Base-by-base conservation (phyloP, 2,329 filamentous ascomycete genomes). In the Aspergillus sp. region DNA sequence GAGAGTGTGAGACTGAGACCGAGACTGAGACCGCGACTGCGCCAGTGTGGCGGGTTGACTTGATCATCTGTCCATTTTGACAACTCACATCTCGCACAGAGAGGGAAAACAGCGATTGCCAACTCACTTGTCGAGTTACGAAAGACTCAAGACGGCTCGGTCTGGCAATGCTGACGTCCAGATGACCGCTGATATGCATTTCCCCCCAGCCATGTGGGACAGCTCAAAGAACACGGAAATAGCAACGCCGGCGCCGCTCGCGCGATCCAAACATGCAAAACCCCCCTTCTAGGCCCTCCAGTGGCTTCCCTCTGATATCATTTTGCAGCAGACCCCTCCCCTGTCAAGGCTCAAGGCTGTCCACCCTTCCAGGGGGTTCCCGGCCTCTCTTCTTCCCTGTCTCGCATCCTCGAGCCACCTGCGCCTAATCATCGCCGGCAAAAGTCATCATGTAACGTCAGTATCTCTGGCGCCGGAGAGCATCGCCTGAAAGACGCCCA, bases 161-260 rank as follows among this genome's bases (percentile, higher is more conserved):
- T 50, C 22, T 31, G 28, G 51, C 15, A 11, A 34, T 22, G 46
- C 28, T 52, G 58, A 58, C 45, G 54, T 58, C 50, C 62, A 64
- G 62, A 64, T 64, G 62, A 64, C 62, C 54, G 41, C 45, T 55
- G 38, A 49, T 47, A 47, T 63, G 58, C 54, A 62, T 54, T 25
- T 23, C 50, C 50, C 52, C 60, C 51, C 49, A 43, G 51, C 58
- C 58, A 60, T 60, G 58, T 61, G 59, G 59, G 53, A 57, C 59
- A 56, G 59, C 22, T 43, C 50, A n/a, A 31, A 28, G 11, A 43
- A 22, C 25, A 54, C 54, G 47, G 45, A 64, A 64, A 60, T 57
- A 63, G 61, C 45, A 63, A 61, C 54, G 23, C 13, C 48, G 11
- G 43, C 52, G 23, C 43, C 19, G 22, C 34, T 34, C 41, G 30